Conservation (phyloP, 2,329 filamentous ascomycete species). For the Alternaria burnsii region DNA sequence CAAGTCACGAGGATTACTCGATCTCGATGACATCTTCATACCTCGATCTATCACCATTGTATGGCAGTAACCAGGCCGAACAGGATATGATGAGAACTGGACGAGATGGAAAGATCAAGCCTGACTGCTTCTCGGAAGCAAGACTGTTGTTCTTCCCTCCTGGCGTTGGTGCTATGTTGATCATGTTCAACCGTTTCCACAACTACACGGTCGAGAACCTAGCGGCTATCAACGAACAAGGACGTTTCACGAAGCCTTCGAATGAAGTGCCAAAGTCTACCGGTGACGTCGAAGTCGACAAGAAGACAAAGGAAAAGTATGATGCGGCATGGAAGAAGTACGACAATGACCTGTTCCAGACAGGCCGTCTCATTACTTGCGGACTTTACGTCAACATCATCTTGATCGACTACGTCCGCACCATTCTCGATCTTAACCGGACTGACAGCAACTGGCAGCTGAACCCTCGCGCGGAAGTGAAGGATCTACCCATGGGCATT, state of each 20-base stretch:
- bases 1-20: slow-evolving; percentile 68
- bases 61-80: slow-evolving; percentile 73
- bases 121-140: slow-evolving; percentile 73
- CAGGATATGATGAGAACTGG: slow-evolving; percentile 72
- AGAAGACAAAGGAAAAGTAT: slow-evolving; percentile 31
- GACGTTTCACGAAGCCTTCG: slow-evolving; percentile 74
- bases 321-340: slow-evolving; percentile 49
- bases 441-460: slow-evolving; percentile 82
- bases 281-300: slow-evolving; percentile 55
- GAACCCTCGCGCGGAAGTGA: slow-evolving; percentile 76
- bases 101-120: slow-evolving; percentile 73
- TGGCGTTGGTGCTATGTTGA: slow-evolving; percentile 71
- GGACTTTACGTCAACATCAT: slow-evolving; percentile 64
- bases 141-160: slow-evolving; percentile 72
- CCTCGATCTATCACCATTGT: slow-evolving; percentile 75
- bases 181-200: slow-evolving; percentile 79
- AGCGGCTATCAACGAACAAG: slow-evolving; percentile 84
- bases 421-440: slow-evolving; percentile 67
- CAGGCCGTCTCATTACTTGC: slow-evolving; percentile 61
- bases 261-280: slow-evolving; percentile 31
- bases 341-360: slow-evolving; percentile 61
- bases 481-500: slow-evolving; percentile 71
- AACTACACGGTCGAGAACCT: slow-evolving; percentile 84
- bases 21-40: slow-evolving; percentile 76
- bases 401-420: slow-evolving; percentile 62